Evolutionary conservation across 2,329 filamentous ascomycete genomes (phyloP).

Genomic region (Fusarium miscanthi): DNA sequence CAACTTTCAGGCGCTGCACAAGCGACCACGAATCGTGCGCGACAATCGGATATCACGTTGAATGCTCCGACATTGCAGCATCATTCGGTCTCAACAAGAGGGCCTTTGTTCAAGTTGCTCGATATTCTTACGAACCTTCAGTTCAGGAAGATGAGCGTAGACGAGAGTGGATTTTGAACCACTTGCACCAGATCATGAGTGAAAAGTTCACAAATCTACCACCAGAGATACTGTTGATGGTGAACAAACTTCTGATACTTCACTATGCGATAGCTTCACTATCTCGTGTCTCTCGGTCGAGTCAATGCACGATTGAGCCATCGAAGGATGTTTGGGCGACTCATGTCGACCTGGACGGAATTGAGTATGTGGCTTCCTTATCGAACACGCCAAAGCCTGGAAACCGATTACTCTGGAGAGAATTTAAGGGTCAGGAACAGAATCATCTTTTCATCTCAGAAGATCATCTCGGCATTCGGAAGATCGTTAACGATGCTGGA

Average conservation of each 20-base stretch:
- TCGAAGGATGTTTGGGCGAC: constrained; percentile 22
- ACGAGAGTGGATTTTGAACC: constrained; percentile 4
- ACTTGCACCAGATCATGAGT: constrained; percentile 3
- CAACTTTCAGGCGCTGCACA: constrained; percentile 18
- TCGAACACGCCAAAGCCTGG: constrained; percentile 6
- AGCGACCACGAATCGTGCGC: constrained; percentile 18
- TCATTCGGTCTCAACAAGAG: neutral
- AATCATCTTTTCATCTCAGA: constrained; percentile 18
- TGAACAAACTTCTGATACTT: constrained; percentile 5
- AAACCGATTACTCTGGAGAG: constrained; percentile 7
- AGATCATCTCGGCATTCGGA: constrained; percentile 27
- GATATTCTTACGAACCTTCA: constrained; percentile 26
- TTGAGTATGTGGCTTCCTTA: constrained; percentile 23
- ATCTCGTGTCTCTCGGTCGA: neutral
- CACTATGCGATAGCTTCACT: constrained; percentile 22
- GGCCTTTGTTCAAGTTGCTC: constrained; percentile 3
- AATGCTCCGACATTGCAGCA: constrained; percentile 14
- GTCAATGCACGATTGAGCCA: constrained; percentile 1
- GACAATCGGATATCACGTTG: constrained; percentile 21
- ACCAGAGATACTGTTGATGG: constrained; percentile 7
- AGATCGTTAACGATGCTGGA: neutral
- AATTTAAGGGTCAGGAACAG: accelerated
- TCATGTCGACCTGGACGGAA: constrained; percentile 18
- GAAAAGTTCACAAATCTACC: constrained; percentile 5
- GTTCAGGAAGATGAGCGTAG: constrained; percentile 8